Percentiles rank a stretch among this genome's conserved stretches.
phyloP scores from a whole-genome alignment of 352 stramenopile species.

The Pythium aquatile region DNA sequence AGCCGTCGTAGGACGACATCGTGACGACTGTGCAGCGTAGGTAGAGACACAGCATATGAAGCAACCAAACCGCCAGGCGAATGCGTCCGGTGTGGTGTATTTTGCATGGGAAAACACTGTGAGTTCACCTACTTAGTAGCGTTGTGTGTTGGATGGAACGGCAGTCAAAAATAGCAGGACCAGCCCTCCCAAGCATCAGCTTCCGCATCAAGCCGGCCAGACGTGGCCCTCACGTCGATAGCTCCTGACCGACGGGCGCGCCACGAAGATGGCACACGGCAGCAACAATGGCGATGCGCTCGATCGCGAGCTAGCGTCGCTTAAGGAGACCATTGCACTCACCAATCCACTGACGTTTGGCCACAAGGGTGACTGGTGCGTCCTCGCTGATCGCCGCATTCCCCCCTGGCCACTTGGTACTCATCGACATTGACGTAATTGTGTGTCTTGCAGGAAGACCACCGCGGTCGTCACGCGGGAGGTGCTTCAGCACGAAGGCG shows the following conservation, averaged over 20 bases:
- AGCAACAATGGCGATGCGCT: slow-evolving; percentile 41
- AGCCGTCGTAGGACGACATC: neutral
- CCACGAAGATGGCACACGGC: slow-evolving; percentile 12
- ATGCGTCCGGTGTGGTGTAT: slow-evolving; percentile 1
- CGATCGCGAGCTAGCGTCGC: slow-evolving; percentile 60
- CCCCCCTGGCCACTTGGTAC: no score
- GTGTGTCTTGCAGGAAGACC: slow-evolving; percentile 41
- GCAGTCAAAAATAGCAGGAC: slow-evolving; percentile 23
- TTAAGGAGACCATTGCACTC: slow-evolving; percentile 71
- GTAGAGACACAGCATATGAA: slow-evolving; percentile 6
- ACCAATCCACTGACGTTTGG: slow-evolving; percentile 81
- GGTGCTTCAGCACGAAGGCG: slow-evolving; percentile 38
- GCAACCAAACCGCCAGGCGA: slow-evolving; percentile 1
- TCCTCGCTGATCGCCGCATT: neutral
- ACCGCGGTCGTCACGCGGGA: slow-evolving; percentile 37
- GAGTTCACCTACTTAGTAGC: neutral
- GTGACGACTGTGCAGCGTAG: neutral
- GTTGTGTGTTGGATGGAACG: slow-evolving; percentile 2
- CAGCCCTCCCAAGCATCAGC: neutral
- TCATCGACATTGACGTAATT: neutral
- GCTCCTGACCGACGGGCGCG: neutral
- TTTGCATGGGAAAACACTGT: slow-evolving; percentile 2
- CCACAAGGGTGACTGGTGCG: slow-evolving; percentile 69
- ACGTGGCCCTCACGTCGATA: neutral
- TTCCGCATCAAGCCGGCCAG: neutral